Base-by-base conservation (phyloP, 2,329 filamentous ascomycete species). In the Botrytis porri region DNA sequence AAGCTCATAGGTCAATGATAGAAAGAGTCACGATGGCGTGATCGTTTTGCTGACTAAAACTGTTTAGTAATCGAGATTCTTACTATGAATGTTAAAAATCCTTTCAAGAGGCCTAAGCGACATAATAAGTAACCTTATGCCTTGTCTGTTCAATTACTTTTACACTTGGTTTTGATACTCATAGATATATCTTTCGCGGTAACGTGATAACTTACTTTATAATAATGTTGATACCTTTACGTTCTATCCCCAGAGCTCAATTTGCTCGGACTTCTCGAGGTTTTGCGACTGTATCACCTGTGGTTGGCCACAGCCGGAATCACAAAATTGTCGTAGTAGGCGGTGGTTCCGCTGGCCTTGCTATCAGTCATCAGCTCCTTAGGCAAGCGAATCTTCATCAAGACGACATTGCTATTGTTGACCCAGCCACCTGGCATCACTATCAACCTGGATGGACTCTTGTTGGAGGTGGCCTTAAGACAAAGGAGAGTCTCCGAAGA, bases 361-460 rank as follows among this genome's bases (percentile, higher is more conserved):
- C 88, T 1, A 86, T 92, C 78, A 89, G 88, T 77, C 90, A 92
- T 78, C 91, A 93, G 82, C 86, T 93, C 4, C 85, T 92, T 5
- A 85, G 85, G 2, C 83, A 84, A 0, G 88, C 88, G 61, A 84
- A 84, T 39, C 91, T 91, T 77, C 75, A 80, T 0, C 82, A 84
- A 61, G 83, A 88, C 45, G 90, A 92, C 74, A 90, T 92, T 74
- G 89, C 90, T 41, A 77, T 92, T 39, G 82, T 92, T 61, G 90
- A 92, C 75, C 90, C 90, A 0, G 85, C 89, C 0, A 79, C 82
- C 75, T 89, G 85, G 84, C 89, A 92, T 78, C 85, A 92, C 82
- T 92, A 91, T 79, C 90, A 92, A 80, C 89, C 90, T 1, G 90
- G 90, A 71, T 92, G 89, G 89, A 92, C 90, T 2, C 83, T 92